Base-by-base conservation (phyloP, 208 protist genomes). In the Trypanosoma boissoni region DNA sequence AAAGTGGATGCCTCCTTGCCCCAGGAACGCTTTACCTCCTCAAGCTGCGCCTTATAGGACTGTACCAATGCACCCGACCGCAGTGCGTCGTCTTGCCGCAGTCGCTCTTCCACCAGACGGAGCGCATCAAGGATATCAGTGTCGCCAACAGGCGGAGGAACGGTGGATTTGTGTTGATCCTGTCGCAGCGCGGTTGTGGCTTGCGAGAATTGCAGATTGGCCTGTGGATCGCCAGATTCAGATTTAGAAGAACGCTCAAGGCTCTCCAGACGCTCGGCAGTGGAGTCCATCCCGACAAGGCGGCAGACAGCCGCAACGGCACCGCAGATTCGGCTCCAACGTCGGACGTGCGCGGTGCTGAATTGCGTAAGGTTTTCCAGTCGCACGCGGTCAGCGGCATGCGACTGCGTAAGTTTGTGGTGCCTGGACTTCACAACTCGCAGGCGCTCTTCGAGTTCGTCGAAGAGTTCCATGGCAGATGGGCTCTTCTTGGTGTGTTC, bases 1-100 rank as follows among this genome's bases (percentile, higher is more conserved):
- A 92, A 92, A 0, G 75, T 77, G 0, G 57, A 39, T 23, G 64
- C 73, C 48, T 92, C 85, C 7, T 76, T 68, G 21, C 64, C 55
- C 72, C 74, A 86, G 10, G 56, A 57, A 20, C 31, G 44, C 42
- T 79, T 54, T 5, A 64, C 63, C 3, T 57, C 67, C 23, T 68
- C 57, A 57, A 87, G 61, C 26, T 66, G 58, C 8, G 68, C 68
- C 37, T 78, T 8, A 42, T 81, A 62, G 1, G 70, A 73, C 29
- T 73, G 55, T 16, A 68, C 16, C 21, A 50, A 50, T n/a, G 72
- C 58, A 59, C 42, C 18, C 26, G 83, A 64, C 24, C 59, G 18
- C 31, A 86, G 49, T 2, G 46, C 48, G 20, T 39, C 65, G 51
- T 78, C 58, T 0, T 58, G 44, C 20, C 65, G 54, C 7, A 91